Evolutionary conservation across 2,329 filamentous ascomycete genomes (phyloP).

Genomic region (Lojkania enalia): DNA sequence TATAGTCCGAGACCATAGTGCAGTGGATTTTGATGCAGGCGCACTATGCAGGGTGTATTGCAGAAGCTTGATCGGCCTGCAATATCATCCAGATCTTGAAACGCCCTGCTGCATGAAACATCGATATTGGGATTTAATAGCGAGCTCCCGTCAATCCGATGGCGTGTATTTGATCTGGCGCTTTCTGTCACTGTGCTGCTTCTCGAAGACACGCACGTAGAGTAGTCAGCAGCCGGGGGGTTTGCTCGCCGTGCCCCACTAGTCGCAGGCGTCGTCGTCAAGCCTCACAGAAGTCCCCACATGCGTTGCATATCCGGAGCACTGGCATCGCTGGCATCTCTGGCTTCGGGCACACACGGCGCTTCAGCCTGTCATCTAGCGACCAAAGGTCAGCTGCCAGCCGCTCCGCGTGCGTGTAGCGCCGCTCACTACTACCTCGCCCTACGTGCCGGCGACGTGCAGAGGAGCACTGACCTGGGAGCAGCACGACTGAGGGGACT

Average conservation of each 20-base stretch:
- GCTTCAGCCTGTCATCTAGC: conserved; percentile 12
- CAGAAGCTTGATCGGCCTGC: conserved; percentile 17
- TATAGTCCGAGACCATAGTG: conserved; percentile 12
- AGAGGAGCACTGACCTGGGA: too few relatives aligned
- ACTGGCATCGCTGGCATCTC: conserved; percentile 6
- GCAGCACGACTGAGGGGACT: too few relatives aligned
- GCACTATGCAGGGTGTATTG: conserved; percentile 15
- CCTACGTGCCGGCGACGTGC: too few relatives aligned
- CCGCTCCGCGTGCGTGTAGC: too few relatives aligned
- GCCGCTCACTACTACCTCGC: too few relatives aligned
- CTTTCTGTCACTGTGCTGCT: conserved; percentile 6
- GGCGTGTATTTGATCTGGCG: not conserved
- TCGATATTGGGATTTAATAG: conserved; percentile 16
- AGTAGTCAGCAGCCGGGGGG: conserved; percentile 16
- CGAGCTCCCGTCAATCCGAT: conserved; percentile 18
- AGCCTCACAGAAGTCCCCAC: conserved; percentile 29
- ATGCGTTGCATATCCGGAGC: conserved; percentile 20
- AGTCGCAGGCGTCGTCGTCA: too few relatives aligned
- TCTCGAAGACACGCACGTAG: conserved; percentile 20
- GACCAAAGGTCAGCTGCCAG: conserved; percentile 16
- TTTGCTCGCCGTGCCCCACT: conserved; percentile 25
- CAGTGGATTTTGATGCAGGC: conserved; percentile 4
- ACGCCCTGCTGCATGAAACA: conserved; percentile 16
- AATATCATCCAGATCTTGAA: conserved; percentile 18
- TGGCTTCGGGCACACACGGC: not conserved